Evolutionary conservation across 2,329 filamentous ascomycete genomes (phyloP), one percentile per base, ranked within the genome.

Genomic region (Ceratocystis harringtonii): DNA sequence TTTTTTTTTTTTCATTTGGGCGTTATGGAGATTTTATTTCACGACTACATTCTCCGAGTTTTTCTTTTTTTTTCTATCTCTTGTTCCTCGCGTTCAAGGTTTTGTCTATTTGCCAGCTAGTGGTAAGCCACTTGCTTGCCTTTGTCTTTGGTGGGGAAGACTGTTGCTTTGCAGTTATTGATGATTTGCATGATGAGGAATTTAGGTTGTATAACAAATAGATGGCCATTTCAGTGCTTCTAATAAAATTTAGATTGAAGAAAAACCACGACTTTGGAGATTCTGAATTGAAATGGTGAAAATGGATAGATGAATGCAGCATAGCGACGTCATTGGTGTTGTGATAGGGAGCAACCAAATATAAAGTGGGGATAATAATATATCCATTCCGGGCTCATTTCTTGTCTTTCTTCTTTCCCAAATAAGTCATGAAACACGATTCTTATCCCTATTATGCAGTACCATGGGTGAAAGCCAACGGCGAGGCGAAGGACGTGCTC

Each of bases 171-270:
- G n/a, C 28, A 63, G 43, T 63, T 63, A 52, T 52, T 63, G 61
- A 63, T 63, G 61, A 52, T 63, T 63, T 58, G 61, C 50, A 63
- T 63, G 44, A 63, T 50, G 61, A 30, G 25, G 25, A 58, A 25
- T 52, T 58, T 30, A 50, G 61, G 44, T 63, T 50, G 44, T 63
- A 52, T 45, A 63, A 25, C 50, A 63, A 28, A 63, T 63, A 63
- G 44, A 63, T 30, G 44, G 44, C 43, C 44, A 63, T 48, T 25
- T 10, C 22, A 12, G n/a, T 28, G 44, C 60, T 45, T 52, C 28
- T 50, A 36, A 63, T 50, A 63, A 52, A 63, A 63, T 28, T 63
- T 63, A 45, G 44, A 28, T 48, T 58, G 28, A 30, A 58, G 55
- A 58, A 17, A 36, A 32, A 4, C 28, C 10, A 30, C 5, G 8